Evolutionary conservation across 2,329 filamentous ascomycete species (phyloP), one percentile per base, ranked within the genome.

Genomic region (Fusarium poae): DNA sequence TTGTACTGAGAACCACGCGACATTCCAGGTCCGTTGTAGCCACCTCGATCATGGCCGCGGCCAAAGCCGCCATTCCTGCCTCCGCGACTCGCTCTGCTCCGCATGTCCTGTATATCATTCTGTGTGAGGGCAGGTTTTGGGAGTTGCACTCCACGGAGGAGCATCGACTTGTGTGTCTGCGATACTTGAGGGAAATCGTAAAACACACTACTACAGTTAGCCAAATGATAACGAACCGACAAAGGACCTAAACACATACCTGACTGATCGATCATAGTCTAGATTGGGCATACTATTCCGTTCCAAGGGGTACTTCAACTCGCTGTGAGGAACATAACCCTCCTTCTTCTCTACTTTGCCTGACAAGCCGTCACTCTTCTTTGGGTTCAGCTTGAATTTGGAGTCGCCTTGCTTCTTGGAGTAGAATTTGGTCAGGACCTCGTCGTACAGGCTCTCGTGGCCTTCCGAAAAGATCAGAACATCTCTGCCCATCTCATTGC

Each of bases 121-220:
- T 88, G 85, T 59, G 92, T 91, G 2, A 99, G 86, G 12, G 89
- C 91, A 3, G 92, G 88, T 3, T 85, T 81, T 6, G 92, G 88
- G 58, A 94, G 85, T 72, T 91, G 89, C 39, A 94, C 89, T 15
- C 96, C 96, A 4, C 93, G 90, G 35, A 99, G 85, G 16, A 99
- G 86, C 92, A 97, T 97, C 8, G 94, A 97, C 77, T 97, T 97
- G 81, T 99, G 96, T 6, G 88, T 83, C 72, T 92, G 87, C 12
- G 83, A 84, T 20, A 88, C 88, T 40, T 86, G 84, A 1, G 95
- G 94, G 80, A 97, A 91, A 44, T 93, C 89, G 77, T 97, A 99
- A 75, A 92, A 84, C 13, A 98, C 94, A 75, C 92, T 97, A 68
- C 8, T 29, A 44, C 15, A 34, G 70, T 82, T 76, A 82, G 79